Conservation (phyloP, 2,329 filamentous ascomycete genomes). For the Colletotrichum nymphaeae region DNA sequence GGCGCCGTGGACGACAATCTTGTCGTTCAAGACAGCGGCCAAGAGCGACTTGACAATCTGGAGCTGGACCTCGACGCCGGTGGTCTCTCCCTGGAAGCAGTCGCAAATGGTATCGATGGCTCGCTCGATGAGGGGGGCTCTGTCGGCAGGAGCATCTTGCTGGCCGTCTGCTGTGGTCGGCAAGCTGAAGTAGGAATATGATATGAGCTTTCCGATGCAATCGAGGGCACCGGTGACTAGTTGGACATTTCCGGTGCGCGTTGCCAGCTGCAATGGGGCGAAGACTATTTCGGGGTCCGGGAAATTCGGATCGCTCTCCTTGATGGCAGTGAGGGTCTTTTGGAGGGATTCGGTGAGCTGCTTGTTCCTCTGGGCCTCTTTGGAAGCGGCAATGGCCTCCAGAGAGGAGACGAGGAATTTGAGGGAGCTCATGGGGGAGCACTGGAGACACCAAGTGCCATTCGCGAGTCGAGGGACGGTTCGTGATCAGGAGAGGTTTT, state of each 20-base stretch:
- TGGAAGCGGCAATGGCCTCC: slow-evolving; percentile 90
- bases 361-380: slow-evolving; percentile 89
- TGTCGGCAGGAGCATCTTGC: slow-evolving; percentile 55
- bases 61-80: slow-evolving; percentile 89
- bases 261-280: slow-evolving; percentile 88
- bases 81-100: slow-evolving; percentile 97
- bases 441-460: slow-evolving; percentile 54
- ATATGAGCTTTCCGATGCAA: slow-evolving; percentile 98
- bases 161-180: slow-evolving; percentile 59
- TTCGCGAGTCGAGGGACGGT: slow-evolving; percentile 45
- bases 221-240: slow-evolving; percentile 92
- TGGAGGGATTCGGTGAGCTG: slow-evolving; percentile 85
- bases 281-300: slow-evolving; percentile 95
- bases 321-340: slow-evolving; percentile 86
- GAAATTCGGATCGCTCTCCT: slow-evolving; percentile 81
- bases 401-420: slow-evolving; percentile 95
- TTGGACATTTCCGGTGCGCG: slow-evolving; percentile 85
- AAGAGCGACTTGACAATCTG: slow-evolving; percentile 98
- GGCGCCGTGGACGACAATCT: slow-evolving; percentile 97
- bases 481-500: slow-evolving; percentile 13
- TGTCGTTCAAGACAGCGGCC: slow-evolving; percentile 96
- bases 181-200: slow-evolving; percentile 96
- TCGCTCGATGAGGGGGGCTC: slow-evolving; percentile 90
- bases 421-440: slow-evolving; percentile 86
- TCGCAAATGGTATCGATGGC: slow-evolving; percentile 99